A percentile compares a stretch with the other conserved stretches of the same genome.
Conservation (phyloP, 1,139 yeast species). For the Spathaspora sp. region DNA sequence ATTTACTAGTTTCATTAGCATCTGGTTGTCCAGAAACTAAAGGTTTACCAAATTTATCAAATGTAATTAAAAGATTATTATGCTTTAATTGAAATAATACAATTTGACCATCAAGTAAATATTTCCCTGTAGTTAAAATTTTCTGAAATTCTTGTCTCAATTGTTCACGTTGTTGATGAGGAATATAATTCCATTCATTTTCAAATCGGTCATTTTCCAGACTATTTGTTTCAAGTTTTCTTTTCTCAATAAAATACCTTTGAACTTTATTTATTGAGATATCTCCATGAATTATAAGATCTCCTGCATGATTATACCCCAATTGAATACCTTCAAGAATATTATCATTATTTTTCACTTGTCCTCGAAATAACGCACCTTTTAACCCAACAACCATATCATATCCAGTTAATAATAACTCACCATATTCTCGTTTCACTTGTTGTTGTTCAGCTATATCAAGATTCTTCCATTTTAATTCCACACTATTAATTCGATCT, state of each 20-base stretch:
- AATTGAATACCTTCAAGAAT: neutral
- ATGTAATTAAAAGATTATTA: neutral
- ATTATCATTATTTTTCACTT: neutral
- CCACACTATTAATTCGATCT: neutral
- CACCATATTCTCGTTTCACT: slow-evolving; percentile 27
- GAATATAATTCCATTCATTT: neutral
- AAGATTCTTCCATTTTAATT: slow-evolving; percentile 27
- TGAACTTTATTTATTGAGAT: neutral
- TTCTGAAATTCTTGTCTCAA: neutral
- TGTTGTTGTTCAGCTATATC: slow-evolving; percentile 22
- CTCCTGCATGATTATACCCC: neutral
- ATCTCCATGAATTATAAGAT: neutral
- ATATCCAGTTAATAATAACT: slow-evolving; percentile 28
- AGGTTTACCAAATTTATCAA: neutral
- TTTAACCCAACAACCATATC: slow-evolving; percentile 29
- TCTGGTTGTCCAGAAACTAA: neutral
- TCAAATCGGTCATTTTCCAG: neutral
- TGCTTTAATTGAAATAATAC: neutral
- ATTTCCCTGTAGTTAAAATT: neutral
- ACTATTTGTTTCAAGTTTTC: neutral
- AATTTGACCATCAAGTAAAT: neutral
- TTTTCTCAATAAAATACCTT: neutral
- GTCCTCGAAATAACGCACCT: neutral
- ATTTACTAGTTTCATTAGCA: neutral
- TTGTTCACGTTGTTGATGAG: neutral